These are phyloP conservation scores for Alternaria gansuensis DNA, from an alignment of 2,329 filamentous ascomycete genomes.

Conservation along the genomic window DNA sequence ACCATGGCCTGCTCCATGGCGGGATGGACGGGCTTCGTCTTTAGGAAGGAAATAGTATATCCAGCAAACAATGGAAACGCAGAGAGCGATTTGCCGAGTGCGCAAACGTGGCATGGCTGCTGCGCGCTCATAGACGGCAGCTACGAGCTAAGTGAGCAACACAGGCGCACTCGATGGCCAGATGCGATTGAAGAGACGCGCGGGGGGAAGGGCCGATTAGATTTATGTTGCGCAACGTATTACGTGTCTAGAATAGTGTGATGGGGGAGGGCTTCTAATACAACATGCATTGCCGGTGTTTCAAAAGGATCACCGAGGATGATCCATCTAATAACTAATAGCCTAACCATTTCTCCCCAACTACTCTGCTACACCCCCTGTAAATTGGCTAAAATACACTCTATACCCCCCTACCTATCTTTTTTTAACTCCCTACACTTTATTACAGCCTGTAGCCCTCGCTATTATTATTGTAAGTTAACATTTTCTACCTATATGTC, in stretches of 20 bases:
- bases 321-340: no score
- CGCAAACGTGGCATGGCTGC: conserved; percentile 42
- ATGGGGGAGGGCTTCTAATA: not conserved
- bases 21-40: conserved; percentile 18
- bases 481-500: no score
- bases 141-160: conserved; percentile 7
- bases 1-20: conserved; percentile 20
- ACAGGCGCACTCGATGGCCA: conserved; percentile 22
- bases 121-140: conserved; percentile 14
- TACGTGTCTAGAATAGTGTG: conserved; percentile 19
- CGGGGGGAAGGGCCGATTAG: conserved; percentile 4
- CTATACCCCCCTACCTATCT: no score
- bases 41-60: conserved; percentile 41
- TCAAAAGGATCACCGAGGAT: conserved; percentile 3
- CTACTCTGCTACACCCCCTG: no score
- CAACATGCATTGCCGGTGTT: not conserved
- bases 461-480: no score
- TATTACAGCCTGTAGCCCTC: no score
- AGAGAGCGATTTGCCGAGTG: conserved; percentile 38
- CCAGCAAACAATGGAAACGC: conserved; percentile 38
- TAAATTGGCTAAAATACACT: no score
- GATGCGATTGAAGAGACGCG: conserved; percentile 3
- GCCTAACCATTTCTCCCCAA: no score
- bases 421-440: no score
- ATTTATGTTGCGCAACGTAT: conserved; percentile 21